Percentiles rank a stretch among this genome's conserved stretches.
Evolutionary conservation across 805 yeast species (phyloP).

Genomic region (Vanderwaltozyma polyspora): DNA sequence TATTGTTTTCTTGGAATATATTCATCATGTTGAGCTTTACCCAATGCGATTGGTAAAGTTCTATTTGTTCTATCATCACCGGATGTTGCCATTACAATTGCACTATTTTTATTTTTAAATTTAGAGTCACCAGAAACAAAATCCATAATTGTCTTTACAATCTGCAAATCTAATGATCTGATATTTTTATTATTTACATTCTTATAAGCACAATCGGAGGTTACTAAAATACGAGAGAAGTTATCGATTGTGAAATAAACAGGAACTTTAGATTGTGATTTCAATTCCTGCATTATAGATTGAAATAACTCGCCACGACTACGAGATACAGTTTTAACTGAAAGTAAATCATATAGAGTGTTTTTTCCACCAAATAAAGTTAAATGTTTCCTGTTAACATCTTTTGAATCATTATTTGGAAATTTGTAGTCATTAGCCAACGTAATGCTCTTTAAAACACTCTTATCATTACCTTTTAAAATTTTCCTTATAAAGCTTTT

Average conservation of each 20-base stretch:
- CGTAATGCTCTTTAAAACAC: slow-evolving; percentile 27
- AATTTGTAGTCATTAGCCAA: slow-evolving; percentile 28
- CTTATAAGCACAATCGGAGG: slow-evolving; percentile 48
- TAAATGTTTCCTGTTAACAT: slow-evolving; percentile 20
- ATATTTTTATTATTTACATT: slow-evolving; percentile 45
- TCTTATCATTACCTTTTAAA: slow-evolving; percentile 34
- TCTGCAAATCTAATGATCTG: slow-evolving; percentile 50
- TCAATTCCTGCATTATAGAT: slow-evolving; percentile 45
- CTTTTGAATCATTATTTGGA: slow-evolving; percentile 24
- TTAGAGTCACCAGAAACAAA: slow-evolving; percentile 40
- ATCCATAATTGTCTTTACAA: slow-evolving; percentile 46
- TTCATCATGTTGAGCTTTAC: slow-evolving; percentile 40
- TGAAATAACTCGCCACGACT: slow-evolving; percentile 37
- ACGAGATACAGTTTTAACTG: slow-evolving; percentile 29
- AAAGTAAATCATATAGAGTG: slow-evolving; percentile 35
- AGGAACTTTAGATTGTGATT: slow-evolving; percentile 40
- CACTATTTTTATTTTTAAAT: slow-evolving; percentile 44
- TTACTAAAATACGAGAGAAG: slow-evolving; percentile 49
- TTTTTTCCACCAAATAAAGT: slow-evolving; percentile 20
- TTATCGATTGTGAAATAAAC: slow-evolving; percentile 65
- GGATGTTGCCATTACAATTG: slow-evolving; percentile 52
- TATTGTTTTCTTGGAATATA: slow-evolving; percentile 41
- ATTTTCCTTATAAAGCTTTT: slow-evolving; percentile 47
- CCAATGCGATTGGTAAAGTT: slow-evolving; percentile 53
- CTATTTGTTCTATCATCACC: slow-evolving; percentile 40